Evolutionary conservation across 1,284 basidiomycete genomes (phyloP).

Genomic region (Puccinia hordei): DNA sequence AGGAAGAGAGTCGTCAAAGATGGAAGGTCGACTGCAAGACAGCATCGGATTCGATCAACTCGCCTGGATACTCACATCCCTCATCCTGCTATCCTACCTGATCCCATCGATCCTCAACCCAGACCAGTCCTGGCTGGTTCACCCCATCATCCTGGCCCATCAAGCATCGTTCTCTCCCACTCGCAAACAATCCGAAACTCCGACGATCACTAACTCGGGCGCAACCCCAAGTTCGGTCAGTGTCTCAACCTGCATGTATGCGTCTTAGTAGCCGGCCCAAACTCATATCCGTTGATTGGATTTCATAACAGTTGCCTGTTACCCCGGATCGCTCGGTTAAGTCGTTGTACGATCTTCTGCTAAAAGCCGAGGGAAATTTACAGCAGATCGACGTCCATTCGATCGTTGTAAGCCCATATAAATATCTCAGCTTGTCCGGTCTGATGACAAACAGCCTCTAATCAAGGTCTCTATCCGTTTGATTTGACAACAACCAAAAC

Average conservation of each 20-base stretch:
- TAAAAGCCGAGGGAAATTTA: constrained; percentile 20
- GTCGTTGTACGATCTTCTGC: constrained; percentile 20
- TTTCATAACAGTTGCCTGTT: constrained; percentile 4
- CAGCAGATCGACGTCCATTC: not conserved
- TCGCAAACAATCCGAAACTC: constrained; percentile 35
- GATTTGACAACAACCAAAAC: not conserved
- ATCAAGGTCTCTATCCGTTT: not conserved
- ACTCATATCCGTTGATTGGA: not conserved
- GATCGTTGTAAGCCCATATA: constrained; percentile 6
- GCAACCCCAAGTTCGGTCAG: constrained; percentile 6
- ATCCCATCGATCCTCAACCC: not conserved
- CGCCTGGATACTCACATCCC: not conserved
- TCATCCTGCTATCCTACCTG: not conserved
- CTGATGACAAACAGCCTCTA: not conserved
- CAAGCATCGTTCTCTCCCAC: constrained; percentile 18
- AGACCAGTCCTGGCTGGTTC: not conserved
- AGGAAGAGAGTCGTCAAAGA: not conserved
- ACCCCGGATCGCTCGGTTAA: constrained; percentile 32
- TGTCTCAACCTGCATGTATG: not conserved
- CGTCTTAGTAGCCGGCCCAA: no score
- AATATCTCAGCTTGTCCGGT: not conserved
- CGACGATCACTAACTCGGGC: constrained; percentile 17
- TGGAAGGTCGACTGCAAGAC: not conserved
- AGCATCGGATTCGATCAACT: constrained; percentile 1
- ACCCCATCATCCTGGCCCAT: constrained; percentile 32